phyloP scores from a whole-genome alignment of 179 eudicot species.

The Sideroxylon spinosum region DNA sequence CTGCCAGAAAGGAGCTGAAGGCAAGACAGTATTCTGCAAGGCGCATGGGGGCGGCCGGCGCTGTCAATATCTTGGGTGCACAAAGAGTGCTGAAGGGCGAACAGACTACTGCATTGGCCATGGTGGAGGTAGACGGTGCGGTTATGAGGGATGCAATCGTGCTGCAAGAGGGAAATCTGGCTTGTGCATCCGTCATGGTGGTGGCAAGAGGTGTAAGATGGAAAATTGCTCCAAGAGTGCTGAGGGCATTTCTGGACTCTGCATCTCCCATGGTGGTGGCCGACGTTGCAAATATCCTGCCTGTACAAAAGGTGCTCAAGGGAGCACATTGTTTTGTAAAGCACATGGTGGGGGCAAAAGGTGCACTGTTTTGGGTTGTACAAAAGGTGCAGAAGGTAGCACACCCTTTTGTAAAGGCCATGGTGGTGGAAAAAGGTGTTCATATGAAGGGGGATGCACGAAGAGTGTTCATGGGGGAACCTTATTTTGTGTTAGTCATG shows the following conservation, averaged over 20 bases:
- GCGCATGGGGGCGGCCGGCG: conserved; percentile 71
- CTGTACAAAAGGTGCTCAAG: conserved; percentile 74
- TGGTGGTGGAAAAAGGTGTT: conserved; percentile 67
- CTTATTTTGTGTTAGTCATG: conserved; percentile 63
- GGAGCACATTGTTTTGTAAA: conserved; percentile 72
- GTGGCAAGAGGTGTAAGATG: conserved; percentile 67
- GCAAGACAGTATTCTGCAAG: conserved; percentile 62
- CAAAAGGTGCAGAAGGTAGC: conserved; percentile 76
- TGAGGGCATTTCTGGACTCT: conserved; percentile 57
- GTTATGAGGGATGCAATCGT: conserved; percentile 48
- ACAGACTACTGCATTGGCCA: conserved; percentile 65
- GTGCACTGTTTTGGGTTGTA: conserved; percentile 58
- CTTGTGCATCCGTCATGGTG: conserved; percentile 73
- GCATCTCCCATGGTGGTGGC: conserved; percentile 84
- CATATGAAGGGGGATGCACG: conserved; percentile 48
- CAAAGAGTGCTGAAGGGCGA: conserved; percentile 65
- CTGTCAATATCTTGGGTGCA: conserved; percentile 58
- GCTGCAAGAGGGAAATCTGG: conserved; percentile 78
- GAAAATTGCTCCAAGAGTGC: conserved; percentile 66
- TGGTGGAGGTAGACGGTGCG: conserved; percentile 75
- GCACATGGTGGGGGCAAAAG: conserved; percentile 76
- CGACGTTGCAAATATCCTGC: conserved; percentile 55
- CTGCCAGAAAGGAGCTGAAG: conserved; percentile 71
- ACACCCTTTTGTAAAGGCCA: conserved; percentile 64
- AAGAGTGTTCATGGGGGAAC: conserved; percentile 77